Percentiles rank a stretch among this genome's conserved stretches.
These are phyloP conservation scores for Kuraishia cidri DNA, from an alignment of 805 yeast genomes.

Conservation along the genomic window DNA sequence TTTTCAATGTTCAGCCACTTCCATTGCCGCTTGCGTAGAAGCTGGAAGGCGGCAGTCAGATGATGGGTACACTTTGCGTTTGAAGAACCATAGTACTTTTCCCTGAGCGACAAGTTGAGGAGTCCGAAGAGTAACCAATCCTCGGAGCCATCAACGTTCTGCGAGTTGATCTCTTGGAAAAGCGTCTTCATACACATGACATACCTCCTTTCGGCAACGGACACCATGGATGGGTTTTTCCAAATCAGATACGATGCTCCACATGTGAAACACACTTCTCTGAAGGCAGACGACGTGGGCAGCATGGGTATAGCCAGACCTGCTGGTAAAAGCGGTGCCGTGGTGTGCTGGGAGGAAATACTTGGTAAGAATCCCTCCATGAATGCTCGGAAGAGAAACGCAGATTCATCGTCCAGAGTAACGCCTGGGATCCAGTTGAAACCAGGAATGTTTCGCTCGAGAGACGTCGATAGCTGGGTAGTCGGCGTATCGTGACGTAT, in stretches of 20 bases:
- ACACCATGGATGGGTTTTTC: conserved; percentile 14
- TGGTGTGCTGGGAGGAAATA: conserved; percentile 22
- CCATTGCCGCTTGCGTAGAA: conserved; percentile 14
- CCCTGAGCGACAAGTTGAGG: conserved; percentile 26
- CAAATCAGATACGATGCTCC: conserved; percentile 28
- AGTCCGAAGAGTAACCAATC: conserved; percentile 33
- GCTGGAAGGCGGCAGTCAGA: conserved; percentile 21
- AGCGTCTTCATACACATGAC: conserved; percentile 15
- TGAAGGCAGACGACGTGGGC: conserved; percentile 14
- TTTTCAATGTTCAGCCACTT: neutral
- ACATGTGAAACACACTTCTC: conserved; percentile 26
- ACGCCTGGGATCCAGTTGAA: conserved; percentile 9
- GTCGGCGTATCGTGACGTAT: neutral
- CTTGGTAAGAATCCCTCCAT: conserved; percentile 22
- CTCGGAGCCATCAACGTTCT: conserved; percentile 13
- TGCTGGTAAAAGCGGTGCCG: conserved; percentile 22
- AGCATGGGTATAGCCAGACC: conserved; percentile 23
- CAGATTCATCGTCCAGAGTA: conserved; percentile 7
- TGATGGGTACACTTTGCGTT: conserved; percentile 20
- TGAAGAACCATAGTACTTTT: conserved; percentile 19
- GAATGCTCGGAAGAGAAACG: conserved; percentile 15
- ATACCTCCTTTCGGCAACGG: conserved; percentile 14
- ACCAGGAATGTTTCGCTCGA: conserved; percentile 1
- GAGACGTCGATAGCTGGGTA: neutral
- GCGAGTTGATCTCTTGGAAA: conserved; percentile 10